A percentile compares a stretch with the other conserved stretches of the same genome.
Conservation (phyloP, 305 asterid genomes). For the Salvia sclarea region DNA sequence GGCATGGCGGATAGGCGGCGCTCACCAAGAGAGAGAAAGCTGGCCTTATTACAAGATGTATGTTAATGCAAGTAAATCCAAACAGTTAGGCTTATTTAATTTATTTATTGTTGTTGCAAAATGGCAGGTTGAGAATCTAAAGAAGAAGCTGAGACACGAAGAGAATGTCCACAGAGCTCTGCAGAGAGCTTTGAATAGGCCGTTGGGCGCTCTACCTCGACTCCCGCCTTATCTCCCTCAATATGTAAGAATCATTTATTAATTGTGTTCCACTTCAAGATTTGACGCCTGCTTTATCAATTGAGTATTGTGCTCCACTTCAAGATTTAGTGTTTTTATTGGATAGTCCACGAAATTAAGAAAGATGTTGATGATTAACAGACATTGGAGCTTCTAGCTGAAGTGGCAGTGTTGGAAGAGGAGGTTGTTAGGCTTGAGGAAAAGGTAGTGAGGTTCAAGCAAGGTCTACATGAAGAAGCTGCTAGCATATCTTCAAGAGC, state of each 20-base stretch:
- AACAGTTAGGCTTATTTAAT: not conserved
- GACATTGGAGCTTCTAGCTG: conserved; percentile 91
- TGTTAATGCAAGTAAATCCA: conserved; percentile 13
- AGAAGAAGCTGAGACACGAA: conserved; percentile 79
- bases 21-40: conserved; percentile 61
- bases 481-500: conserved; percentile 49
- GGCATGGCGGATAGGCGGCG: too few relatives aligned
- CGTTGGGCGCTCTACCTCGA: conserved; percentile 83
- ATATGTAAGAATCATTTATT: conserved; percentile 47
- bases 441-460: conserved; percentile 61
- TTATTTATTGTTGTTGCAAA: not conserved
- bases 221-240: conserved; percentile 91
- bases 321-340: too few relatives aligned
- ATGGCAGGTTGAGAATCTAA: conserved; percentile 79
- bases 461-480: conserved; percentile 77
- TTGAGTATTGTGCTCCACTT: too few relatives aligned
- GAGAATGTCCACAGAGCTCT: conserved; percentile 85
- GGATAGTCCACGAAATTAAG: too few relatives aligned
- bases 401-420: conserved; percentile 96
- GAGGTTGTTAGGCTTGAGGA: conserved; percentile 89
- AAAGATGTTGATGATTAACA: too few relatives aligned
- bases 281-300: too few relatives aligned
- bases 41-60: conserved; percentile 80
- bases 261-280: not conserved
- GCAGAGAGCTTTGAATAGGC: conserved; percentile 79